A percentile compares a stretch with the other conserved stretches of the same genome.
These are phyloP conservation scores for Barnettozyma californica DNA, from an alignment of 805 yeast species.

Conservation along the genomic window DNA sequence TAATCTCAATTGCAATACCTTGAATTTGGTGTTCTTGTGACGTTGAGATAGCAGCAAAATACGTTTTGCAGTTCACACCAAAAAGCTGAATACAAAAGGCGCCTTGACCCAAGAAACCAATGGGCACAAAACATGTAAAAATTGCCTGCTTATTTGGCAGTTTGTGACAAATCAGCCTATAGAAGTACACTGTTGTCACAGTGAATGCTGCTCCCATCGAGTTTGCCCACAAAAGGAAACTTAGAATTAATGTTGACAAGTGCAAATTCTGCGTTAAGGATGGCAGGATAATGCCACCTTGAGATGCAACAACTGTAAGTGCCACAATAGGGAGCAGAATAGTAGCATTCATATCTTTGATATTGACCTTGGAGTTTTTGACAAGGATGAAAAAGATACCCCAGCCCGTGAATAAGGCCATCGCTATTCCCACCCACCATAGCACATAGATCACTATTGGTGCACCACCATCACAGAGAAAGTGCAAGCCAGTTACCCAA, in stretches of 20 bases:
- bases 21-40: conserved; percentile 19
- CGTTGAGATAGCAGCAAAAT: conserved; percentile 13
- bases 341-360: conserved; percentile 45
- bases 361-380: conserved; percentile 29
- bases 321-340: conserved; percentile 75
- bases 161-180: conserved; percentile 53
- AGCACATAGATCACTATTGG: conserved; percentile 49
- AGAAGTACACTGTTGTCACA: conserved; percentile 50
- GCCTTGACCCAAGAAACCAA: conserved; percentile 87
- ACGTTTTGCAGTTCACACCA: conserved; percentile 37
- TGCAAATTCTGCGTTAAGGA: conserved; percentile 42
- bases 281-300: conserved; percentile 53
- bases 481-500: conserved; percentile 50
- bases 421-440: conserved; percentile 66
- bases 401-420: conserved; percentile 58
- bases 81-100: conserved; percentile 58
- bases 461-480: conserved; percentile 32
- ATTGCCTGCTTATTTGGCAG: conserved; percentile 51
- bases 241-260: conserved; percentile 46
- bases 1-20: conserved; percentile 28
- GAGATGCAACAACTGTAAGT: conserved; percentile 66
- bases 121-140: conserved; percentile 68
- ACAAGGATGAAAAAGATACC: conserved; percentile 43
- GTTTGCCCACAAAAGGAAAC: conserved; percentile 61
- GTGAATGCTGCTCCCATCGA: conserved; percentile 59